These are phyloP conservation scores for Pholiota molesta DNA, from an alignment of 768 basidiomycete genomes.

Conservation along the genomic window DNA sequence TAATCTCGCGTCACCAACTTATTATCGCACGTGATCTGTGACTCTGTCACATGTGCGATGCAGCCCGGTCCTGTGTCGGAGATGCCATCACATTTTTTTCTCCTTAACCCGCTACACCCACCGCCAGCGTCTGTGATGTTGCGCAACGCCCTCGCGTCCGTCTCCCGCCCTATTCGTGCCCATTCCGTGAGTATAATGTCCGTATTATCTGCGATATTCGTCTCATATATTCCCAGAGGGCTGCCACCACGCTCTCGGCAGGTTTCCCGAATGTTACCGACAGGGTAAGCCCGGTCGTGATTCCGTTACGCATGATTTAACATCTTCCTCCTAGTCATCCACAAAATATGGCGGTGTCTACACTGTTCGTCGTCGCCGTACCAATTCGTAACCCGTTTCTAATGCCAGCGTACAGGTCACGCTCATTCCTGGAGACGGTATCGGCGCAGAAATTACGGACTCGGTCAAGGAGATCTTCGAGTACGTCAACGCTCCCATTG, in stretches of 20 bases:
- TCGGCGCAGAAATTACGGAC: conserved; percentile 96
- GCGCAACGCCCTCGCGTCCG: conserved; percentile 62
- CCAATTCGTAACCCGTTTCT: conserved; percentile 19
- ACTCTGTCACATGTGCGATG: conserved; percentile 1
- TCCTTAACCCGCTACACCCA: conserved; percentile 29
- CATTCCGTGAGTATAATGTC: conserved; percentile 46
- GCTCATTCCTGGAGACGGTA: conserved; percentile 97
- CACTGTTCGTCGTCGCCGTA: conserved; percentile 52
- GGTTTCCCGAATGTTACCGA: conserved; percentile 77
- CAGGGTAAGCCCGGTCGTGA: conserved; percentile 47
- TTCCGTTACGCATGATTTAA: conserved; percentile 17
- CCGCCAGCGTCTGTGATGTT: conserved; percentile 54
- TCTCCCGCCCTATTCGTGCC: conserved; percentile 53
- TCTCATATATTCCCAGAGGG: conserved; percentile 45
- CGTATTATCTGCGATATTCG: conserved; percentile 1
- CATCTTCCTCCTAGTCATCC: conserved; percentile 52
- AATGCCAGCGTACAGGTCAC: conserved; percentile 67
- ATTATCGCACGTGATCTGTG: background rate
- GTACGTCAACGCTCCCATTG: conserved; percentile 95
- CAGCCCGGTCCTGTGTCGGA: conserved; percentile 10
- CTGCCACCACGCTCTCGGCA: conserved; percentile 77
- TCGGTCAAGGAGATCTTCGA: conserved; percentile 99
- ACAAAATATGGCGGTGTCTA: conserved; percentile 94
- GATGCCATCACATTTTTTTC: conserved; percentile 28
- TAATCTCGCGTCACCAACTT: background rate